These are phyloP conservation scores for Alternaria brassicicola DNA, from an alignment of 2,329 filamentous ascomycete genomes.

Conservation along the genomic window DNA sequence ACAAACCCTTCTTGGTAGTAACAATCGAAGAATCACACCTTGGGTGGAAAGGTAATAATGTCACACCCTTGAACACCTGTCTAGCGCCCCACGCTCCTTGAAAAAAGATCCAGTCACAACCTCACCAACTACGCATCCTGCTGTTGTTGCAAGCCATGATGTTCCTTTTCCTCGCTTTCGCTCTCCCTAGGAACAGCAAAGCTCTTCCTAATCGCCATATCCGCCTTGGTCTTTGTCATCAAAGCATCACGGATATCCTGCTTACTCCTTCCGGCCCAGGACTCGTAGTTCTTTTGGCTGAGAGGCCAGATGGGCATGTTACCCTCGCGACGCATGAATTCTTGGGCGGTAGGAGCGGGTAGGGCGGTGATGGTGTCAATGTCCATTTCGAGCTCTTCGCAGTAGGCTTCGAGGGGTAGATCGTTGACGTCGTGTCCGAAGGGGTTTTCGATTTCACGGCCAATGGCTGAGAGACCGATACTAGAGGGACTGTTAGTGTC, in stretches of 20 bases:
- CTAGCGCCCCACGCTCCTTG: background rate
- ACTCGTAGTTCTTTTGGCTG: slow-evolving; percentile 49
- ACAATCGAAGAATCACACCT: background rate
- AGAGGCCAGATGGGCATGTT: slow-evolving; percentile 66
- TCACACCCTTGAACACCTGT: background rate
- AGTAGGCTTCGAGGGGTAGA: slow-evolving; percentile 68
- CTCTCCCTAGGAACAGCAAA: slow-evolving; percentile 29
- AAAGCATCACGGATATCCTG: slow-evolving; percentile 53
- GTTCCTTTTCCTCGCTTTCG: slow-evolving; percentile 31
- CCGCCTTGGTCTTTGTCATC: slow-evolving; percentile 50
- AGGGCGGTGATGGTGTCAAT: slow-evolving; percentile 73
- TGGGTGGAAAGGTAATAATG: background rate
- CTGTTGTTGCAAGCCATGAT: slow-evolving; percentile 21
- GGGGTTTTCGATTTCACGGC: slow-evolving; percentile 83
- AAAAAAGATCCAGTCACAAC: background rate
- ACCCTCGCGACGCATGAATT: slow-evolving; percentile 57
- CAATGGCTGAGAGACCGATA: slow-evolving; percentile 76
- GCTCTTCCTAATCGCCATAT: slow-evolving; percentile 44
- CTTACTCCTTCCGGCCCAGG: slow-evolving; percentile 47
- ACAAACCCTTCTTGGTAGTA: background rate
- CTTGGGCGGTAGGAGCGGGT: slow-evolving; percentile 57
- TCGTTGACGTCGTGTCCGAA: slow-evolving; percentile 87
- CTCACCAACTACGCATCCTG: background rate
- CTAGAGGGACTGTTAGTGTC: background rate
- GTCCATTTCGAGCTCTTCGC: slow-evolving; percentile 74